These are phyloP conservation scores for Sutorius eximius DNA, from an alignment of 1,284 basidiomycete species.

Conservation along the genomic window DNA sequence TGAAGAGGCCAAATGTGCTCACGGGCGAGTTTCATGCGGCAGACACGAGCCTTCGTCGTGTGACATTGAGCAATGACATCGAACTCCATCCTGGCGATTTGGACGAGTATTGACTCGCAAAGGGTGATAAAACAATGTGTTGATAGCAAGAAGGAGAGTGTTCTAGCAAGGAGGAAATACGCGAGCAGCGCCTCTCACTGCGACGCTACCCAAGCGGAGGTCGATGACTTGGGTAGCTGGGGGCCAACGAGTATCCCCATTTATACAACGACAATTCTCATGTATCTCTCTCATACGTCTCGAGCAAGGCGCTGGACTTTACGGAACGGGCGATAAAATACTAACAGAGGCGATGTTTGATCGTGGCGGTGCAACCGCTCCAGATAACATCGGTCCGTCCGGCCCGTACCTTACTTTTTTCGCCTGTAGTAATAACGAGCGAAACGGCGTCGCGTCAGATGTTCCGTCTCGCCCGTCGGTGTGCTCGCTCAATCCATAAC, in stretches of 20 bases:
- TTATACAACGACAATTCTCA: background rate
- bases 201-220: background rate
- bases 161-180: background rate
- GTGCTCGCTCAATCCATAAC: constrained; percentile 5
- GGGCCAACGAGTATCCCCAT: background rate
- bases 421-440: background rate
- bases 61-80: constrained; percentile 75
- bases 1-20: constrained; percentile 26
- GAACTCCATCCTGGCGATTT: constrained; percentile 58
- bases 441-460: constrained; percentile 12
- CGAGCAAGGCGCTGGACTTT: too few species aligned
- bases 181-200: background rate
- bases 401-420: constrained; percentile 11
- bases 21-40: constrained; percentile 72
- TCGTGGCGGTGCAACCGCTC: background rate
- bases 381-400: constrained; percentile 10
- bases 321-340: too few species aligned
- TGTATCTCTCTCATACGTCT: too few species aligned
- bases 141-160: background rate
- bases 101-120: background rate
- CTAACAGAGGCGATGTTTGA: too few species aligned
- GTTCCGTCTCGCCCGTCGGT: constrained; percentile 24
- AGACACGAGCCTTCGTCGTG: constrained; percentile 76
- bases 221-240: too few species aligned
- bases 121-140: background rate